Evolutionary conservation across 306 rosid genomes (phyloP), one percentile per base, ranked within the genome.

Genomic region (Canavalia gladiata): DNA sequence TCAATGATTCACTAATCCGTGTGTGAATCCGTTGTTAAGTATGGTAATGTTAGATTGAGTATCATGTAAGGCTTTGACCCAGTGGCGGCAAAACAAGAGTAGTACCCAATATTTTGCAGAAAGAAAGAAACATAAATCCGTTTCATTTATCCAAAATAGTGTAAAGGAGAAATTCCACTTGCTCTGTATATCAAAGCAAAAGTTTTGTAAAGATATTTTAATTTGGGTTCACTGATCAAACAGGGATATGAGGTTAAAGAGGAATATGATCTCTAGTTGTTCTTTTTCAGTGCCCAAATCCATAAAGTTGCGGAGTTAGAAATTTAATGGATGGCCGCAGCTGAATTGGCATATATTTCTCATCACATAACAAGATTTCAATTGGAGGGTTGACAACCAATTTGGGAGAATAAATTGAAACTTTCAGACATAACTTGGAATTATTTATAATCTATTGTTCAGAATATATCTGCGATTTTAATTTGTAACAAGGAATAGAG

Each of bases 331-430:
- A 65, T 70, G 81, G 81, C 80, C 54, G 74, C 56, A 46, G 69
- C 57, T 83, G 29, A 79, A 83, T 75, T 45, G 71, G 76, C 71
- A 81, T 86, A 74, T 86, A 73, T 29, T n/a, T 68, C 66, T 64
- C 45, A 45, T 71, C 78, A 86, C 74, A 60, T 66, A 55, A 57
- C 68, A 50, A 45, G 56, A 72, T 30, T 72, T 86, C 81, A 35
- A 71, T 70, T 68, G 78, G 82, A 62, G 55, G 86, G 86, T 49
- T 75, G 51, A 54, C 65, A 54, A 25, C 73, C 46, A 58, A 62
- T 62, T 71, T 45, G n/a, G 9, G 50, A 72, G 74, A 82, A 79
- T 75, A 29, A 78, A 50, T 75, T 71, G 45, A 57, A 42, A 75
- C 45, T 74, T 75, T 33, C 34, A 33, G 75, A 42, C 30, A 25